Conservation (phyloP, 2,329 filamentous ascomycete species). For the Cyclaneusma minus region DNA sequence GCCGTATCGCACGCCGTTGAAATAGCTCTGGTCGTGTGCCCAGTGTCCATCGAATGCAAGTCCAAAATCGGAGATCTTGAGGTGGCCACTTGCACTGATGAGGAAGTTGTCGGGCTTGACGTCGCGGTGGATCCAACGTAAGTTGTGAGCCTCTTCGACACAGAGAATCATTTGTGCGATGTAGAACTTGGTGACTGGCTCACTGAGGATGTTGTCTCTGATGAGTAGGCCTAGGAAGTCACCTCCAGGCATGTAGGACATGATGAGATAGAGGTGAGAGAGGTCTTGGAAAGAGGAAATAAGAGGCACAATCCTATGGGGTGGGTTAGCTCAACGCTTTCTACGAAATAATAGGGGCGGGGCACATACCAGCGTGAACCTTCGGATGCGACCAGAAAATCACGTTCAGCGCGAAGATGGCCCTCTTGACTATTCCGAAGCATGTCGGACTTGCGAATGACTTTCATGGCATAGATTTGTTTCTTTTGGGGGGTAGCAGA, state of each 20-base stretch:
- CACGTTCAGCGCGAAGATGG: conserved; percentile 77
- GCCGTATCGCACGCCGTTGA: conserved; percentile 66
- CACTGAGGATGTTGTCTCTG: conserved; percentile 67
- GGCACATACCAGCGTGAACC: conserved; percentile 57
- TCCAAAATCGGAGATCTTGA: conserved; percentile 95
- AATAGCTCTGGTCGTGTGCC: conserved; percentile 81
- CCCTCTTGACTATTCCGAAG: conserved; percentile 81
- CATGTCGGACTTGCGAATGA: conserved; percentile 91
- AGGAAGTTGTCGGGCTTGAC: conserved; percentile 97
- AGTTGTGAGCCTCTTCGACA: conserved; percentile 77
- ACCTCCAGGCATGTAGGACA: conserved; percentile 97
- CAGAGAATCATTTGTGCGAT: conserved; percentile 92
- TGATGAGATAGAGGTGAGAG: conserved; percentile 75
- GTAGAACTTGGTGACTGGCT: conserved; percentile 70
- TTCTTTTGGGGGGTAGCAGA: too few relatives aligned
- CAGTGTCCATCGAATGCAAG: conserved; percentile 91
- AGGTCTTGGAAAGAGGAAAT: conserved; percentile 81
- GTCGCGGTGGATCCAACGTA: conserved; percentile 87
- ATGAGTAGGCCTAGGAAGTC: conserved; percentile 84
- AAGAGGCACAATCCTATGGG: conserved; percentile 62
- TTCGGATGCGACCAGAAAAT: conserved; percentile 79
- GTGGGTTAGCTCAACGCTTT: conserved; percentile 6
- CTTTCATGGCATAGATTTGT: conserved; percentile 87
- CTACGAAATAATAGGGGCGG: background rate
- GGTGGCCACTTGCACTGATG: conserved; percentile 71